A percentile compares a stretch with the other conserved stretches of the same genome.
phyloP scores from a whole-genome alignment of 805 yeast species.

The Starmerella bombi region DNA sequence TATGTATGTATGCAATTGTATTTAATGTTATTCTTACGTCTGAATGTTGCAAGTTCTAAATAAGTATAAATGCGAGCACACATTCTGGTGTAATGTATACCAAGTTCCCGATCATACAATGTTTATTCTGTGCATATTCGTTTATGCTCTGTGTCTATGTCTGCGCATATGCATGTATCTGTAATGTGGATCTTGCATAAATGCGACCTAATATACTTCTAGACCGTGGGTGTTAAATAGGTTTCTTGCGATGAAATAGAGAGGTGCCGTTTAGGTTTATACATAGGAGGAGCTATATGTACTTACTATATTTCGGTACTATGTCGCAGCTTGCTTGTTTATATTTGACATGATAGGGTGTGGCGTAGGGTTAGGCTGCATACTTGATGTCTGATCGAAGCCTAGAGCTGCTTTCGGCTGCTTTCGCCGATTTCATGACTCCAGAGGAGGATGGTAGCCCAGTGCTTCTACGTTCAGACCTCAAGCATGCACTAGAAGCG shows the following conservation, averaged over 20 bases:
- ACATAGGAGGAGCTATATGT: neutral
- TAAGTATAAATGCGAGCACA: too few relatives aligned
- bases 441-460: constrained; percentile 23
- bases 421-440: constrained; percentile 24
- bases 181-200: too few relatives aligned
- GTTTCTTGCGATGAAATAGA: neutral
- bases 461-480: constrained; percentile 15
- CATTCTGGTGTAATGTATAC: too few relatives aligned
- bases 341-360: neutral
- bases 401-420: constrained; percentile 12
- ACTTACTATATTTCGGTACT: too few relatives aligned
- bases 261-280: neutral
- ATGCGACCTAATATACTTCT: too few relatives aligned
- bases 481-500: constrained; percentile 22
- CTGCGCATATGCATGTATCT: too few relatives aligned
- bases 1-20: too few relatives aligned
- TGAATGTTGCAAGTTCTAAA: too few relatives aligned
- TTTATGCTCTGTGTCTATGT: too few relatives aligned
- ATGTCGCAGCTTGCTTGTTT: neutral
- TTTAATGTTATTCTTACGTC: too few relatives aligned
- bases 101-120: too few relatives aligned
- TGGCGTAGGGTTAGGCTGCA: neutral
- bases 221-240: neutral
- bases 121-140: neutral
- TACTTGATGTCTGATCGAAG: neutral